phyloP scores from a whole-genome alignment of 2,329 filamentous ascomycete species.

The Aspergillus oerlinghausenensis region DNA sequence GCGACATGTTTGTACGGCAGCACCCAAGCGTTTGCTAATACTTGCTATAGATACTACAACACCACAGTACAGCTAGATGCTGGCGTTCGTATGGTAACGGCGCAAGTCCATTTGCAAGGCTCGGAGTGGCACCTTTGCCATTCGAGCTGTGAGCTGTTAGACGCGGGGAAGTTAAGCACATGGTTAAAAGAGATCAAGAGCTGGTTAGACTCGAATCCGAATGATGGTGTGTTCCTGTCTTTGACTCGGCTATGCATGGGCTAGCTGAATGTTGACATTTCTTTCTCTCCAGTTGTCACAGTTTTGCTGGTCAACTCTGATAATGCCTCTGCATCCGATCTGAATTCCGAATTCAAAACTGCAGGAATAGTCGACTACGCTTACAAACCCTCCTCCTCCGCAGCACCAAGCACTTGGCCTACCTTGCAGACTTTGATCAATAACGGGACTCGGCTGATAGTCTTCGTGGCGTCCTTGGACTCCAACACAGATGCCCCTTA shows the following conservation, averaged over 20 bases:
- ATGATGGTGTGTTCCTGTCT: conserved; percentile 47
- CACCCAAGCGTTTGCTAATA: conserved; percentile 5
- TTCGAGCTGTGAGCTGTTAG: conserved; percentile 60
- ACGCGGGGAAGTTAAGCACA: conserved; percentile 60
- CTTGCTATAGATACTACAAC: conserved; percentile 50
- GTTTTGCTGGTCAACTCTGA: conserved; percentile 69
- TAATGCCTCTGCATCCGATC: conserved; percentile 50
- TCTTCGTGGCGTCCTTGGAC: conserved; percentile 58
- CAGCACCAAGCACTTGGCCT: conserved; percentile 56
- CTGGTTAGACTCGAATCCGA: conserved; percentile 66
- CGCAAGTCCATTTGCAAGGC: conserved; percentile 63
- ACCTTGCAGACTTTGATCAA: conserved; percentile 67
- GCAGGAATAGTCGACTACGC: conserved; percentile 60
- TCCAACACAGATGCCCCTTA: conserved; percentile 36
- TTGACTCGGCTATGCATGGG: background rate
- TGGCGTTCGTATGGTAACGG: conserved; percentile 66
- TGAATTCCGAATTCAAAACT: conserved; percentile 52
- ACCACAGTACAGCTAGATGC: conserved; percentile 66
- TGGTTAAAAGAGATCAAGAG: conserved; percentile 62
- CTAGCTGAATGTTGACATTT: conserved; percentile 1
- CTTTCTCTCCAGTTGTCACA: conserved; percentile 55
- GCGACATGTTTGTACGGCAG: background rate
- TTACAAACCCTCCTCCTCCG: conserved; percentile 51
- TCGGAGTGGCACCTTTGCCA: conserved; percentile 66
- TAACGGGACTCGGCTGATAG: conserved; percentile 60